These are phyloP conservation scores for Eimeria nieschulzi DNA, from an alignment of 169 alveolate species.

Conservation along the genomic window DNA sequence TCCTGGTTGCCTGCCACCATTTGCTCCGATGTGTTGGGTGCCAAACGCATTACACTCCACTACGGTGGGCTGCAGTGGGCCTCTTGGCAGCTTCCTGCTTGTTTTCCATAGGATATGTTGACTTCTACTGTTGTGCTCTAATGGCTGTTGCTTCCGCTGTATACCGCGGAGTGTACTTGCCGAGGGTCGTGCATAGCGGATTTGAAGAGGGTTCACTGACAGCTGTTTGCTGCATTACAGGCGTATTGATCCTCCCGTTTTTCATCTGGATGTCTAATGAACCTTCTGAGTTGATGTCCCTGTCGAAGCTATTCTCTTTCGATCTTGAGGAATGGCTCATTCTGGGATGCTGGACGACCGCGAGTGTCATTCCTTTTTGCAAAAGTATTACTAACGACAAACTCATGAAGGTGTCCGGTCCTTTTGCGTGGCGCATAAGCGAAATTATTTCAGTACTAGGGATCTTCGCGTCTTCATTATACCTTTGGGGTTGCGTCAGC, in stretches of 20 bases:
- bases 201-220: constrained; percentile 46
- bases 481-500: constrained; percentile 37
- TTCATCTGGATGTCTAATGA: constrained; percentile 19
- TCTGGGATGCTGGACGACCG: constrained; percentile 65
- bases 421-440: constrained; percentile 63
- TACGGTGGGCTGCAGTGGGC: constrained; percentile 61
- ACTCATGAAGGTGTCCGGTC: constrained; percentile 62
- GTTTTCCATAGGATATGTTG: constrained; percentile 12
- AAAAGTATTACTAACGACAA: constrained; percentile 45
- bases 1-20: constrained; percentile 57
- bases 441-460: constrained; percentile 43
- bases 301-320: constrained; percentile 1
- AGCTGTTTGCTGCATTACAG: constrained; percentile 46
- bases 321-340: constrained; percentile 41
- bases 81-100: constrained; percentile 39
- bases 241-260: constrained; percentile 37
- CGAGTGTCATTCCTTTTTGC: constrained; percentile 54
- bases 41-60: constrained; percentile 2
- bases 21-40: constrained; percentile 46
- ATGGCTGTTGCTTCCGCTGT: constrained; percentile 7
- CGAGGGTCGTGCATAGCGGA: constrained; percentile 47
- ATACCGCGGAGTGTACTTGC: constrained; percentile 39
- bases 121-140: constrained; percentile 37
- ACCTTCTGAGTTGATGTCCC: not conserved
- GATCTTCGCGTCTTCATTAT: constrained; percentile 14